These are phyloP conservation scores for Coriolopsis trogii DNA, from an alignment of 1,284 basidiomycete species.

Conservation along the genomic window DNA sequence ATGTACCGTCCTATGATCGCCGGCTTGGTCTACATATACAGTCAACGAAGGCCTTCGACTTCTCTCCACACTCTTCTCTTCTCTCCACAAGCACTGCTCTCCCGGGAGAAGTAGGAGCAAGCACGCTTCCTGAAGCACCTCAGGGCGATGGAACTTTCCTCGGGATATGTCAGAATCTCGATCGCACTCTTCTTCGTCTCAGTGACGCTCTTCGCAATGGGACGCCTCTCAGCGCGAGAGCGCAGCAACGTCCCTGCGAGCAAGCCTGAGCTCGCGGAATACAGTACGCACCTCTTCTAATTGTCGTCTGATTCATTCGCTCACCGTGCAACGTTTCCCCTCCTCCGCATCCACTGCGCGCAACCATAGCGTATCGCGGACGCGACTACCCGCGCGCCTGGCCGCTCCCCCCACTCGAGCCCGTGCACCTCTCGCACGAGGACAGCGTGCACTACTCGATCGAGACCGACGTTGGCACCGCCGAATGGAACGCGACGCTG, in stretches of 20 bases:
- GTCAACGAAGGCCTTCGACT: too few relatives aligned
- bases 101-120: not conserved
- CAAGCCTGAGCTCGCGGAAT: not conserved
- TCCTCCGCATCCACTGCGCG: not conserved
- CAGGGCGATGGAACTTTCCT: not conserved
- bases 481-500: constrained; percentile 15
- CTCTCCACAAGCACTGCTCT: not conserved
- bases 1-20: too few relatives aligned
- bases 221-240: not conserved
- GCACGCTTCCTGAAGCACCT: not conserved
- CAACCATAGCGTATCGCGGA: constrained; percentile 11
- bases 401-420: constrained; percentile 8
- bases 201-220: not conserved
- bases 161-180: not conserved
- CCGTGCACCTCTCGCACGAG: constrained; percentile 15
- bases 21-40: too few relatives aligned
- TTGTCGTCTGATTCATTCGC: not conserved
- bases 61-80: not conserved
- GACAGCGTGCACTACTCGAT: constrained; percentile 17
- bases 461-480: constrained; percentile 13
- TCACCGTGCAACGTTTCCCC: too few relatives aligned
- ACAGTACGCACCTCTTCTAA: not conserved
- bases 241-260: not conserved
- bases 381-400: constrained; percentile 14
- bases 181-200: not conserved